A percentile compares a stretch with the other conserved stretches of the same genome.
These are phyloP conservation scores for Candida tallmaniae DNA, from an alignment of 805 yeast genomes.

Conservation along the genomic window DNA sequence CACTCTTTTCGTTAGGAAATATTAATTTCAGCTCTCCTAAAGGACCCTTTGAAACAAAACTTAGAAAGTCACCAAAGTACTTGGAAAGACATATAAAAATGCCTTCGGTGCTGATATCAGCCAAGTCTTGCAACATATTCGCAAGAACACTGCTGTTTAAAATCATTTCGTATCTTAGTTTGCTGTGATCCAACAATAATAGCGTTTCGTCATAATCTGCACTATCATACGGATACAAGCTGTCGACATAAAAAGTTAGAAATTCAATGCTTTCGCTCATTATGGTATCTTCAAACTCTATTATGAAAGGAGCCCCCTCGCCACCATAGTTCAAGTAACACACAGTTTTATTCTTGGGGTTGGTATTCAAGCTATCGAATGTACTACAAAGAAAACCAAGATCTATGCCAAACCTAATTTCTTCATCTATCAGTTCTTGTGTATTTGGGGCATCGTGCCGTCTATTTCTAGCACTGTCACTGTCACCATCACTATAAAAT, in stretches of 20 bases:
- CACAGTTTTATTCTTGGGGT: constrained; percentile 17
- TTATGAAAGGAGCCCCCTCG: constrained; percentile 34
- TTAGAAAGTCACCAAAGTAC: constrained; percentile 33
- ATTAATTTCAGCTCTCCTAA: constrained; percentile 65
- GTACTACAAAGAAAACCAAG: constrained; percentile 31
- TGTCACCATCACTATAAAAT: background rate
- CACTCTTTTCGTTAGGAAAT: constrained; percentile 58
- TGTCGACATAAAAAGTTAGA: constrained; percentile 31
- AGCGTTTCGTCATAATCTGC: constrained; percentile 13
- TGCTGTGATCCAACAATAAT: constrained; percentile 22
- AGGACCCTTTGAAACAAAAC: constrained; percentile 66
- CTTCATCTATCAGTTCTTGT: constrained; percentile 5
- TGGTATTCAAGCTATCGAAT: constrained; percentile 27
- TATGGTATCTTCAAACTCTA: constrained; percentile 38
- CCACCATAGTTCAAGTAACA: constrained; percentile 37
- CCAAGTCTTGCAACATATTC: constrained; percentile 32
- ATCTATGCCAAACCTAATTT: constrained; percentile 30
- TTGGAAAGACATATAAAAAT: constrained; percentile 29
- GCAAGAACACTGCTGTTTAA: constrained; percentile 35
- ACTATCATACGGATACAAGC: constrained; percentile 20
- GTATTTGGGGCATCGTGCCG: background rate
- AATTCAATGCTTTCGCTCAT: constrained; percentile 41
- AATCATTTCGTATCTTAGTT: constrained; percentile 32
- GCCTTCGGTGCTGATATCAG: constrained; percentile 32
- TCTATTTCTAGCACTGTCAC: constrained; percentile 1